A percentile compares a stretch with the other conserved stretches of the same genome.
Evolutionary conservation across 2,329 filamentous ascomycete species (phyloP).

Genomic region (Diaporthe sp.): DNA sequence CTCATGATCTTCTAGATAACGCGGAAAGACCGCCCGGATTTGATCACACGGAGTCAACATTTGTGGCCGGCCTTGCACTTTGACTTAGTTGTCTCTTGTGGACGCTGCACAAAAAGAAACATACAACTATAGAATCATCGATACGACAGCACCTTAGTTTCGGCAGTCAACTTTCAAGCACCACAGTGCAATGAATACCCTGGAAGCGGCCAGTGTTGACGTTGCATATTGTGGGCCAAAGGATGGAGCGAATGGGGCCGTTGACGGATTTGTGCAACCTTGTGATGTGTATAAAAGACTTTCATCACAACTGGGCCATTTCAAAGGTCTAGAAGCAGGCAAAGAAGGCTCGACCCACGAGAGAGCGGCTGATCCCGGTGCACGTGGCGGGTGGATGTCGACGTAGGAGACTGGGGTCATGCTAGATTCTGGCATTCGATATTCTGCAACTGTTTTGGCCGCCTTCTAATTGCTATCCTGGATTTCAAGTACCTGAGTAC

Average conservation of each 20-base stretch:
- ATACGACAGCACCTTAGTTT: background rate
- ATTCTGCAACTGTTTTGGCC: background rate
- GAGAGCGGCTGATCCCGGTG: background rate
- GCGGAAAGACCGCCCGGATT: background rate
- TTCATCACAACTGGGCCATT: background rate
- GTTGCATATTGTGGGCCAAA: background rate
- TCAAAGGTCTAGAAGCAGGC: background rate
- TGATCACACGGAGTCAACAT: background rate
- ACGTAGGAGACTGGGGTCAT: slow-evolving; percentile 18
- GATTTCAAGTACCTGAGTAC: background rate
- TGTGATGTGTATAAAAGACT: background rate
- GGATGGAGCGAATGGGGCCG: background rate
- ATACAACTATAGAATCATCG: background rate
- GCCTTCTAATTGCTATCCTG: background rate
- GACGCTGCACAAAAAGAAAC: background rate
- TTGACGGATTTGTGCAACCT: background rate
- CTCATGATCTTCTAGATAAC: background rate
- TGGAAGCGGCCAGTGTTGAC: background rate
- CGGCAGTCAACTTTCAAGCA: background rate
- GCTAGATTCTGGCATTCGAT: background rate
- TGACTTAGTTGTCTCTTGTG: background rate
- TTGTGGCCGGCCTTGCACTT: background rate
- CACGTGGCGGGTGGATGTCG: slow-evolving; percentile 20
- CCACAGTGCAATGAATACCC: too few relatives aligned
- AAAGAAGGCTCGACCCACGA: background rate